Evolutionary conservation across 192 early-diverging fungal genomes (phyloP), one percentile per base, ranked within the genome.

Genomic region (Backusella parvicylindrica): DNA sequence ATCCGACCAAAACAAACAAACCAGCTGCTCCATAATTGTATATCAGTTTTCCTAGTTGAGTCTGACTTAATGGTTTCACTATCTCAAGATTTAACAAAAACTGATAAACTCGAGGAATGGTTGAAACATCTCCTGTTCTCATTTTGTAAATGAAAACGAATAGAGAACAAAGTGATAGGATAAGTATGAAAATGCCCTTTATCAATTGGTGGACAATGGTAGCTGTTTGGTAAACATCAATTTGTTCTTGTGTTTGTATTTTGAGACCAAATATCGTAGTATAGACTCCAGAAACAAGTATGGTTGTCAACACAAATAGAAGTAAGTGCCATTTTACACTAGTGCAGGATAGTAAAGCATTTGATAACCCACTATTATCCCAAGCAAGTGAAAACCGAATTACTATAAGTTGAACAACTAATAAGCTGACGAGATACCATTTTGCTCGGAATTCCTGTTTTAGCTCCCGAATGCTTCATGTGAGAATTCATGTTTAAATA

Each of bases 371-470:
- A 30, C 78, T 86, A 49, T 85, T 81, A 64, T 85, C 86, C 87
- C 87, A 88, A 16, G 53, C 53, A 37, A 81, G 53, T 8, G 84
- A 68, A 1, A 86, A 7, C 16, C 87, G 77, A n/a, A 87, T 66
- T 21, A 84, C 40, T 16, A 73, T 41, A 73, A 83, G 79, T 64
- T 87, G 82, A 23, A 65, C 8, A 1, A 60, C 6, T 1, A 32
- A 53, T 60, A 72, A 38, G 35, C 8, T 33, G 16, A 38, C 28
- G 23, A n/a, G 33, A 16, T 63, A 18, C n/a, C 18, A 35, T 68
- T 68, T 35, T 38, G 33, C 18, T 26, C 32, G 33, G 66, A 68
- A 35, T 32, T 11, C 21, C 32, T 40, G 33, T n/a, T 38, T 38
- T 23, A 68, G 33, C 11, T 23, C 16, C 33, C 33, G 33, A 36